phyloP scores from a whole-genome alignment of 495 filamentous ascomycete species.

The Xylaria venustula region DNA sequence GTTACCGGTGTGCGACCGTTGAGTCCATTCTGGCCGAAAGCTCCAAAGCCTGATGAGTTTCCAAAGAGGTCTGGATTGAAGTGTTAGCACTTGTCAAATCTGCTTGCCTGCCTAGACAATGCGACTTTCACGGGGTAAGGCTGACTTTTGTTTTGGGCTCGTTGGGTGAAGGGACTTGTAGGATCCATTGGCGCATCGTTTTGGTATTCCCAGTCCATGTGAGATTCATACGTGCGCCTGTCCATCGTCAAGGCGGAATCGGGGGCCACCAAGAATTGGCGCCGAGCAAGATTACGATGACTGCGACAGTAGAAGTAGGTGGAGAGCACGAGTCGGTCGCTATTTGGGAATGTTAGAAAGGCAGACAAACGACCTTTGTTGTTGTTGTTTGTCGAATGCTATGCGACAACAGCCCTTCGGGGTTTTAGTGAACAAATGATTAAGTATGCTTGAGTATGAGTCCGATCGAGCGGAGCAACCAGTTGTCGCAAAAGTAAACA shows the following conservation, averaged over 20 bases:
- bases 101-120: not conserved
- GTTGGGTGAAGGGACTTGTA: slow-evolving; percentile 46
- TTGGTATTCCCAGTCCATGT: slow-evolving; percentile 54
- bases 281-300: too few relatives aligned
- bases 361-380: too few relatives aligned
- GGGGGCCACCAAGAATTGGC: too few relatives aligned
- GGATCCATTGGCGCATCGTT: slow-evolving; percentile 42
- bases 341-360: too few relatives aligned
- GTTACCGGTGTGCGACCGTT: slow-evolving; percentile 28
- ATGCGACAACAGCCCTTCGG: not conserved
- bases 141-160: slow-evolving; percentile 26
- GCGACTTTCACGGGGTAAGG: too few relatives aligned
- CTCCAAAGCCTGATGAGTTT: slow-evolving; percentile 16
- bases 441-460: not conserved
- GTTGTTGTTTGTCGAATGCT: too few relatives aligned
- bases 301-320: too few relatives aligned
- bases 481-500: slow-evolving; percentile 7
- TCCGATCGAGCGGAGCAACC: not conserved
- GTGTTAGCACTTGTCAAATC: not conserved
- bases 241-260: slow-evolving; percentile 30
- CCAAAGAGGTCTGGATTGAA: slow-evolving; percentile 17
- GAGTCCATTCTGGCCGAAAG: slow-evolving; percentile 34
- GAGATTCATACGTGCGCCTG: slow-evolving; percentile 42
- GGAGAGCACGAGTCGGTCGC: too few relatives aligned
- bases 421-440: not conserved